Evolutionary conservation across 2,329 filamentous ascomycete species (phyloP).

Genomic region (Pseudogymnoascus sp.): DNA sequence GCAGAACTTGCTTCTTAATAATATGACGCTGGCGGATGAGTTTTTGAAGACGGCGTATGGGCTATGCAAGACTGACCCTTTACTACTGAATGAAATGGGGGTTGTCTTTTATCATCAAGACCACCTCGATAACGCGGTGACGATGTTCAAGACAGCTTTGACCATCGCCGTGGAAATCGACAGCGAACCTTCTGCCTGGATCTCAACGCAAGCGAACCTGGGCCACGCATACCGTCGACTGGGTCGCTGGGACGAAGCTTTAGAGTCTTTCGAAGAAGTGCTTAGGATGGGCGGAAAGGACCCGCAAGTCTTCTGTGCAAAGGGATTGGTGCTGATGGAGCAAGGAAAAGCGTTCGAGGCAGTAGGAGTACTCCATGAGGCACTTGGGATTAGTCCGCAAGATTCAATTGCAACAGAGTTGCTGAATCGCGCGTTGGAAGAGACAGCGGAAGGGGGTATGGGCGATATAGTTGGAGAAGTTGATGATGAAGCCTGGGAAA

Average conservation of each 20-base stretch:
- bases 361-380: constrained; percentile 74
- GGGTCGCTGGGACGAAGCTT: constrained; percentile 58
- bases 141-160: constrained; percentile 70
- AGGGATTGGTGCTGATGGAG: constrained; percentile 77
- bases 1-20: constrained; percentile 95
- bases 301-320: constrained; percentile 67
- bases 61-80: constrained; percentile 73
- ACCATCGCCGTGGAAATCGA: constrained; percentile 71
- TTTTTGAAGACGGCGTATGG: constrained; percentile 85
- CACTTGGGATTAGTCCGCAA: constrained; percentile 67
- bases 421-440: constrained; percentile 60
- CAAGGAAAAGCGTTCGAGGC: constrained; percentile 67
- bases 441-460: constrained; percentile 41
- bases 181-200: constrained; percentile 71
- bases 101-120: constrained; percentile 93
- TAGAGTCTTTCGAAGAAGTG: constrained; percentile 79
- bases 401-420: constrained; percentile 75
- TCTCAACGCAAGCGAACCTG: constrained; percentile 78
- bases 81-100: constrained; percentile 91
- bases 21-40: constrained; percentile 86
- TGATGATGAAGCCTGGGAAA: constrained; percentile 47
- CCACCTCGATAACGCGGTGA: constrained; percentile 63
- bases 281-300: constrained; percentile 75
- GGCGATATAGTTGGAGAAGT: constrained; percentile 27
- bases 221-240: constrained; percentile 77